Conservation (phyloP, 75 land plant genomes). For the Pseudotsuga menziesii region DNA sequence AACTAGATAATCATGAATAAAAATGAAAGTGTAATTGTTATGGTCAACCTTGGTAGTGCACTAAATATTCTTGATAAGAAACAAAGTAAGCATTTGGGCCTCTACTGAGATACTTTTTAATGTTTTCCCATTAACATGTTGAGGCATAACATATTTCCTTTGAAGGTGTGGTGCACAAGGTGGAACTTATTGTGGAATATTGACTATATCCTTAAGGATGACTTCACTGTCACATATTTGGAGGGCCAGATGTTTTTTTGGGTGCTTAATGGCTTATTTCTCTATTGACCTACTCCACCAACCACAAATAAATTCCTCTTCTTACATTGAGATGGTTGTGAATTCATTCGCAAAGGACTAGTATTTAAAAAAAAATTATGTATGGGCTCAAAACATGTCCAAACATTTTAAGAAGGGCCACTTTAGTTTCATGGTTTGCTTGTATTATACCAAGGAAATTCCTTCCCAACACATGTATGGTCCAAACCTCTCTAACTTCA, state of each 20-base stretch:
- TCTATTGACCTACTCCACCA: not conserved
- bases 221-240: not conserved
- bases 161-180: no score
- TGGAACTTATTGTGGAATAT: not conserved
- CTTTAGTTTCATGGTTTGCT: not conserved
- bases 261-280: not conserved
- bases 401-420: not conserved
- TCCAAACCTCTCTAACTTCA: not conserved
- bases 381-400: not conserved
- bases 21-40: no score
- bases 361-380: no score
- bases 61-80: no score
- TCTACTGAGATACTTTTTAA: no score
- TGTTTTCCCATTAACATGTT: no score
- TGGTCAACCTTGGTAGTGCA: no score
- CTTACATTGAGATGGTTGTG: not conserved
- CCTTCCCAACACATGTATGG: no score
- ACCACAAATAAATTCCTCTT: not conserved
- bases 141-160: no score
- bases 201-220: not conserved
- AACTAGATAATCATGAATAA: no score
- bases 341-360: not conserved
- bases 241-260: not conserved
- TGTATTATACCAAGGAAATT: not conserved
- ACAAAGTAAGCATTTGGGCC: no score